Evolutionary conservation across 768 basidiomycete species (phyloP).

Genomic region (Symmetrospora coprosmae): DNA sequence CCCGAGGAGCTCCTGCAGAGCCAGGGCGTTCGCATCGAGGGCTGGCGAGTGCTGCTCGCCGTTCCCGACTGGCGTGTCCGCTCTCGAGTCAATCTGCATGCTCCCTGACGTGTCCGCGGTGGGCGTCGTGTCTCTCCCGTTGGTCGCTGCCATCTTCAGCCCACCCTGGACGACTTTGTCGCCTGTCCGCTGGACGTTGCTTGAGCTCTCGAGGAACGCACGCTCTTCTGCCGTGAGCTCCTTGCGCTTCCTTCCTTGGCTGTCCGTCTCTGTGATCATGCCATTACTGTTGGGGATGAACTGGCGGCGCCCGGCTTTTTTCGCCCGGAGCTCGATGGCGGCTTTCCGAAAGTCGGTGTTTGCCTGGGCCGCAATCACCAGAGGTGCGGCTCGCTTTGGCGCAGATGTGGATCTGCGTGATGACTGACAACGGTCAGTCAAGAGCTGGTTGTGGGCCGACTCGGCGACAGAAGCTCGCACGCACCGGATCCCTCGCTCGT

Average conservation of each 20-base stretch:
- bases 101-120: not conserved
- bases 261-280: not conserved
- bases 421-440: not conserved
- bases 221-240: slow-evolving; percentile 1
- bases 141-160: not conserved
- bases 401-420: slow-evolving; percentile 2
- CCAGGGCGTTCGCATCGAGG: slow-evolving; percentile 6
- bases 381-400: slow-evolving; percentile 1
- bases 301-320: slow-evolving; percentile 2
- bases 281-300: slow-evolving; percentile 9
- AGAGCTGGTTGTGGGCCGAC: not conserved
- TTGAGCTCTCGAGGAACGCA: slow-evolving; percentile 2
- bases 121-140: not conserved
- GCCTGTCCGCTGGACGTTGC: slow-evolving; percentile 6
- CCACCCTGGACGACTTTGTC: slow-evolving; percentile 2
- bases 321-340: slow-evolving; percentile 12
- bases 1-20: slow-evolving; percentile 5
- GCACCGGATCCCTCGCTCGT: slow-evolving; percentile 1
- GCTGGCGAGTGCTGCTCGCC: not conserved
- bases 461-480: not conserved
- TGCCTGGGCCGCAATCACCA: slow-evolving; percentile 1
- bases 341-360: slow-evolving; percentile 20
- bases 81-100: not conserved
- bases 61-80: not conserved
- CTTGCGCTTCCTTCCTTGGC: not conserved